Conservation (phyloP, 2,329 filamentous ascomycete genomes). For the Periconia macrospinosa region DNA sequence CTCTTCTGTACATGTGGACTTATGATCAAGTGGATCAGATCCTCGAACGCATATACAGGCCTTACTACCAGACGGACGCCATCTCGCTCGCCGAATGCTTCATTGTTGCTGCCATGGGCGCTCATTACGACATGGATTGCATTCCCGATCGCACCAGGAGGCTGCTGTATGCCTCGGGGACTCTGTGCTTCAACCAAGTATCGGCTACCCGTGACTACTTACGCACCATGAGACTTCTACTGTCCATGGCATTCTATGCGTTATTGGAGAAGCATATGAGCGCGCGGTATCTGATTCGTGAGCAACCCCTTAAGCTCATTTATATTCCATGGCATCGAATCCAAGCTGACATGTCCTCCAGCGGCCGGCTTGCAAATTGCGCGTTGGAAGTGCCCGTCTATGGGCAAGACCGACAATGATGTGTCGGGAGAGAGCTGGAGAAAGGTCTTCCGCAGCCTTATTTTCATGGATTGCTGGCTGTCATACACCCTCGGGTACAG, state of each 20-base stretch:
- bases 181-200: slow-evolving; percentile 35
- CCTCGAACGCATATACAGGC: slow-evolving; percentile 38
- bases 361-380: slow-evolving; percentile 41
- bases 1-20: slow-evolving; percentile 41
- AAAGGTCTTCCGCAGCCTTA: slow-evolving; percentile 36
- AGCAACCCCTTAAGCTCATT: slow-evolving; percentile 14
- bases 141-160: slow-evolving; percentile 35
- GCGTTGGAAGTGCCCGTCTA: slow-evolving; percentile 30
- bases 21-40: slow-evolving; percentile 34
- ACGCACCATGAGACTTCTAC: slow-evolving; percentile 38
- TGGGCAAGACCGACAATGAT: slow-evolving; percentile 2
- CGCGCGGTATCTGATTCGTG: slow-evolving; percentile 40
- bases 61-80: slow-evolving; percentile 25
- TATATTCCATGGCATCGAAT: neutral
- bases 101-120: slow-evolving; percentile 40
- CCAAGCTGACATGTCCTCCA: slow-evolving; percentile 14
- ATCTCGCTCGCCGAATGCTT: slow-evolving; percentile 42
- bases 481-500: slow-evolving; percentile 42
- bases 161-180: slow-evolving; percentile 38
- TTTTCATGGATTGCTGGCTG: slow-evolving; percentile 45
- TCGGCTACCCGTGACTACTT: slow-evolving; percentile 32
- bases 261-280: slow-evolving; percentile 44
- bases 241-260: slow-evolving; percentile 40
- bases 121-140: slow-evolving; percentile 40
- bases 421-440: slow-evolving; percentile 23